A percentile compares a stretch with the other conserved stretches of the same genome.
These are phyloP conservation scores for Avena atlantica DNA, from an alignment of 176 grass and related monocot genomes.

Conservation along the genomic window DNA sequence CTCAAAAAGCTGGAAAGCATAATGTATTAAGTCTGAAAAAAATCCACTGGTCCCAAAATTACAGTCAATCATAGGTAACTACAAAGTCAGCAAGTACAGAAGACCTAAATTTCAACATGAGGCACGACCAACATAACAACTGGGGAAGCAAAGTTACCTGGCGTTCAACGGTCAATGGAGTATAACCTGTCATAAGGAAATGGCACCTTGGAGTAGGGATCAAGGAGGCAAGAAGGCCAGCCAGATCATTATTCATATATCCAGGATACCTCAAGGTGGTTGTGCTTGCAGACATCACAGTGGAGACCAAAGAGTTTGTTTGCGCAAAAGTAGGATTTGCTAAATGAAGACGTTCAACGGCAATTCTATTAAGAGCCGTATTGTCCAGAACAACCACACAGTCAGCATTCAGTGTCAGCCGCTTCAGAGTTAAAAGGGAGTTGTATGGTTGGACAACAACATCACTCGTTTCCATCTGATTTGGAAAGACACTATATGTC, in stretches of 20 bases:
- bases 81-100: conserved; percentile 5
- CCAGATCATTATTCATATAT: conserved; percentile 99
- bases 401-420: conserved; percentile 86
- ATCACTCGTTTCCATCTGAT: conserved; percentile 99
- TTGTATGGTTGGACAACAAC: conserved; percentile 99
- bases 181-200: conserved; percentile 99
- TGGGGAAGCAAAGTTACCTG: conserved; percentile 75
- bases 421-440: conserved; percentile 91
- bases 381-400: conserved; percentile 99
- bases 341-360: conserved; percentile 90
- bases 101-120: conserved; percentile 21
- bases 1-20: not conserved
- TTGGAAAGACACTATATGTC: conserved; percentile 98
- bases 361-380: conserved; percentile 98
- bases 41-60: conserved; percentile 35
- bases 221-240: conserved; percentile 92
- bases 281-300: conserved; percentile 99
- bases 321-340: conserved; percentile 94
- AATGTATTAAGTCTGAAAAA: not conserved
- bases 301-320: conserved; percentile 99
- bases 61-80: conserved; percentile 10
- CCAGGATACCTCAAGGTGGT: conserved; percentile 96
- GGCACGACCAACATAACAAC: conserved; percentile 4
- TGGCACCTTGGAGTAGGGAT: conserved; percentile 97
- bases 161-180: conserved; percentile 91